Conservation (phyloP, 225 moss, liverwort and hornwort genomes). For the Takakia lepidozioides region DNA sequence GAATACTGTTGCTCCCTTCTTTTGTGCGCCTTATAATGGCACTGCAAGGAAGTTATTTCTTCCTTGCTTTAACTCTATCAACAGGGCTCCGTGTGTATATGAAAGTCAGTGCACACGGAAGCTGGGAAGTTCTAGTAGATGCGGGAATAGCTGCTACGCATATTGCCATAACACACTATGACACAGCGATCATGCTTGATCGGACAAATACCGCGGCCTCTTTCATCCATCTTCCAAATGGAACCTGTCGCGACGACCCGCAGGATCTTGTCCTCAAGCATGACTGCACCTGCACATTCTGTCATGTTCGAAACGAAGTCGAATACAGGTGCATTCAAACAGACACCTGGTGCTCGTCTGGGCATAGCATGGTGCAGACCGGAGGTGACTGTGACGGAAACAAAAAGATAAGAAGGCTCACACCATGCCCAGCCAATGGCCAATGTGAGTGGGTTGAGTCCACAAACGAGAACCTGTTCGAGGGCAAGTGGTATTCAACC, state of each 20-base stretch:
- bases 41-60: too few relatives aligned
- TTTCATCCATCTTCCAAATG: slow-evolving; percentile 14
- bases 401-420: slow-evolving; percentile 1
- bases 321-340: slow-evolving; percentile 19
- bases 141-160: slow-evolving; percentile 34
- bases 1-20: too few relatives aligned
- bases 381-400: slow-evolving; percentile 36
- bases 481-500: slow-evolving; percentile 26
- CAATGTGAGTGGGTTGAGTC: neutral
- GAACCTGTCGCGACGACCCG: slow-evolving; percentile 25
- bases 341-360: slow-evolving; percentile 36
- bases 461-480: neutral
- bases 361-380: slow-evolving; percentile 18
- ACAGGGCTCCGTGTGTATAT: too few relatives aligned
- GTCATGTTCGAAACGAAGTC: slow-evolving; percentile 7
- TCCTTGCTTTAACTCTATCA: too few relatives aligned
- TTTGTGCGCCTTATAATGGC: too few relatives aligned
- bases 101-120: slow-evolving; percentile 21
- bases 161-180: slow-evolving; percentile 16
- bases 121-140: slow-evolving; percentile 21
- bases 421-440: neutral
- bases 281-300: slow-evolving; percentile 30
- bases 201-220: slow-evolving; percentile 25
- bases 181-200: slow-evolving; percentile 31
- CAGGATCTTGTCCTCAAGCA: slow-evolving; percentile 21